Percentiles rank a stretch among this genome's conserved stretches.
Conservation (phyloP, 2,329 filamentous ascomycete genomes). For the Penicillium sp. region DNA sequence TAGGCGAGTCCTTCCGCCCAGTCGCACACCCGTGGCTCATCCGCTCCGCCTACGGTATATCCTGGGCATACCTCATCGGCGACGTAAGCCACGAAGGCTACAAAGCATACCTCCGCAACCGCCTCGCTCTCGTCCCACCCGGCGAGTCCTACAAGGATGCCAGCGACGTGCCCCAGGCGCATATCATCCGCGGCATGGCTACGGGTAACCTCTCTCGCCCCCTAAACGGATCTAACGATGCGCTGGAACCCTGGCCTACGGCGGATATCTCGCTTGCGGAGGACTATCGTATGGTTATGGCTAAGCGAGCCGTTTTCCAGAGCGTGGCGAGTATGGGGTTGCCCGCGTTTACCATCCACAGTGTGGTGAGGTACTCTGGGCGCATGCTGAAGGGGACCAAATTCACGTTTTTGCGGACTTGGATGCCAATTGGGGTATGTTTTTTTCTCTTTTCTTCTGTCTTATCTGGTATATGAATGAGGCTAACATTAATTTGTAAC, state of each 20-base stretch:
- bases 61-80: constrained; percentile 88
- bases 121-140: constrained; percentile 69
- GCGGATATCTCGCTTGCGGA: constrained; percentile 70
- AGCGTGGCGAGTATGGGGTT: constrained; percentile 88
- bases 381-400: constrained; percentile 80
- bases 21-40: constrained; percentile 85
- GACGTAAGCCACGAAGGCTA: constrained; percentile 94
- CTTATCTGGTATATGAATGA: not conserved
- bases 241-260: constrained; percentile 40
- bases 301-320: constrained; percentile 88
- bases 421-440: constrained; percentile 86
- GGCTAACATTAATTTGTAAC: constrained; percentile 16
- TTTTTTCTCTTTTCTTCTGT: not conserved
- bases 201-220: constrained; percentile 32
- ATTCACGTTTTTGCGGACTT: constrained; percentile 74
- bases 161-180: constrained; percentile 30
- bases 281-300: constrained; percentile 89
- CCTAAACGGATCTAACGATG: constrained; percentile 21
- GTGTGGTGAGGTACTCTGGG: constrained; percentile 86
- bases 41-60: constrained; percentile 80
- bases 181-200: constrained; percentile 38
- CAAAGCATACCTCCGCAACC: constrained; percentile 89
- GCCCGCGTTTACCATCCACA: constrained; percentile 91
- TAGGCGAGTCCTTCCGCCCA: constrained; percentile 93
- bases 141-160: constrained; percentile 50